Evolutionary conservation across 2,329 filamentous ascomycete genomes (phyloP).

Genomic region (Apiospora pterosperma): DNA sequence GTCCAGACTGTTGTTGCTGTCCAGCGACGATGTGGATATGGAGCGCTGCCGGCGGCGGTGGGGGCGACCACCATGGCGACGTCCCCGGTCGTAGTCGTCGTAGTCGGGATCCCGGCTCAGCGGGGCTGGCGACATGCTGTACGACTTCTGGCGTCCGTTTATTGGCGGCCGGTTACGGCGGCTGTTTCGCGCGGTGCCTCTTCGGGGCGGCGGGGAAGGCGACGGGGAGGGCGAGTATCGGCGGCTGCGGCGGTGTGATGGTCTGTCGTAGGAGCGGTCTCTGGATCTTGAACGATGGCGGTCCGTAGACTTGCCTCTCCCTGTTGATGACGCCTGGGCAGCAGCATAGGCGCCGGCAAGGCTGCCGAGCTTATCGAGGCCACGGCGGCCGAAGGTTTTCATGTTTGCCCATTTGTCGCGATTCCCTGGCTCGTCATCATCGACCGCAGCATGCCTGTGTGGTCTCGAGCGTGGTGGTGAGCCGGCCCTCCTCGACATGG

Average conservation of each 20-base stretch:
- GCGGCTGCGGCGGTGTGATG: slow-evolving; percentile 2
- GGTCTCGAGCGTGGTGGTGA: not conserved
- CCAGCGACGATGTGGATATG: slow-evolving; percentile 7
- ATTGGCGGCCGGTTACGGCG: not conserved
- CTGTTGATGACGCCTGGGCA: slow-evolving; percentile 14
- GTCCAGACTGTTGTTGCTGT: slow-evolving; percentile 1
- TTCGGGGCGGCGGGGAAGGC: slow-evolving; percentile 8
- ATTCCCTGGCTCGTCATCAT: not conserved
- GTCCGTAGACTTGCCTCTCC: slow-evolving; percentile 16
- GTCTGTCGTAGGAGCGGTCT: slow-evolving; percentile 6
- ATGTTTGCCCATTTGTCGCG: slow-evolving; percentile 24
- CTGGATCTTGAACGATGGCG: slow-evolving; percentile 14
- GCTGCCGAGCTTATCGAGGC: slow-evolving; percentile 23
- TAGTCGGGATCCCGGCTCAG: not conserved
- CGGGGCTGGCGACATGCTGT: slow-evolving; percentile 7
- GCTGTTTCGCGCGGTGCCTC: slow-evolving; percentile 2
- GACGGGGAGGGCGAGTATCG: slow-evolving; percentile 10
- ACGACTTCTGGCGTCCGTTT: slow-evolving; percentile 9
- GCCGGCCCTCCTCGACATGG: not conserved
- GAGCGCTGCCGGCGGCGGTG: slow-evolving; percentile 11
- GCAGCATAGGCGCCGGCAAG: slow-evolving; percentile 26
- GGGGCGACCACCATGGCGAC: not conserved
- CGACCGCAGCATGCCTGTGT: not conserved
- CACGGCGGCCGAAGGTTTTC: slow-evolving; percentile 22
- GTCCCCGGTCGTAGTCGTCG: not conserved